Conservation (phyloP, 495 filamentous ascomycete genomes). For the Daldinia childiae region DNA sequence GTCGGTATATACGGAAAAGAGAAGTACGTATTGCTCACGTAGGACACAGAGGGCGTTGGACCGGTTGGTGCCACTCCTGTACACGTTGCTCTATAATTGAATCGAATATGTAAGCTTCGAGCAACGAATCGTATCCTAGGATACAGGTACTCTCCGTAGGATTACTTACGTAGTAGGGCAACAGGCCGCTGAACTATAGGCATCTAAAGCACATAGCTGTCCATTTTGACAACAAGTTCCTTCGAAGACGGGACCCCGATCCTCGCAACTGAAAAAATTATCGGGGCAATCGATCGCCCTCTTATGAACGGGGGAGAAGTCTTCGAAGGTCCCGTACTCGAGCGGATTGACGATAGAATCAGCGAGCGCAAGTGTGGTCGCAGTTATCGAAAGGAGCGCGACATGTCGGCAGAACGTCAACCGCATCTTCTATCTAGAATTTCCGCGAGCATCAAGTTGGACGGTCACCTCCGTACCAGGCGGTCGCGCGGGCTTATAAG, state of each 20-base stretch:
- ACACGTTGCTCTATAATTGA: conserved; percentile 52
- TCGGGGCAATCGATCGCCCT: conserved; percentile 43
- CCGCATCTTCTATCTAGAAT: conserved; percentile 31
- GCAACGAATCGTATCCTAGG: neutral
- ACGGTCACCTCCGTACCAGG: conserved; percentile 28
- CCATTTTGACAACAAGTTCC: conserved; percentile 58
- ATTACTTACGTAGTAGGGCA: conserved; percentile 55
- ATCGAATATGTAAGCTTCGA: conserved; percentile 11
- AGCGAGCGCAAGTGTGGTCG: conserved; percentile 26
- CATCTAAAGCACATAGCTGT: conserved; percentile 54
- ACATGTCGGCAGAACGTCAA: conserved; percentile 24
- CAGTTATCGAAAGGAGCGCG: conserved; percentile 36
- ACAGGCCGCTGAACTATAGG: conserved; percentile 55
- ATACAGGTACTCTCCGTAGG: neutral
- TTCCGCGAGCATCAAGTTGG: conserved; percentile 31
- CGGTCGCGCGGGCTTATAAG: conserved; percentile 14
- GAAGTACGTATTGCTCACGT: conserved; percentile 66
- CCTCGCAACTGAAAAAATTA: conserved; percentile 57
- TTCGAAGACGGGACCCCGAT: conserved; percentile 50
- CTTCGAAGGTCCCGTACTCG: conserved; percentile 34
- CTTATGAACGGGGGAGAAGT: conserved; percentile 35
- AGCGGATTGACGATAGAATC: conserved; percentile 39
- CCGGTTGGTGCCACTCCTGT: conserved; percentile 54
- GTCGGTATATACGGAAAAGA: conserved; percentile 75
- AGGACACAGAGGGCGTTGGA: conserved; percentile 54